Evolutionary conservation across 129 eudicot species (phyloP).

Genomic region (Rutidosis leptorrhynchoides): DNA sequence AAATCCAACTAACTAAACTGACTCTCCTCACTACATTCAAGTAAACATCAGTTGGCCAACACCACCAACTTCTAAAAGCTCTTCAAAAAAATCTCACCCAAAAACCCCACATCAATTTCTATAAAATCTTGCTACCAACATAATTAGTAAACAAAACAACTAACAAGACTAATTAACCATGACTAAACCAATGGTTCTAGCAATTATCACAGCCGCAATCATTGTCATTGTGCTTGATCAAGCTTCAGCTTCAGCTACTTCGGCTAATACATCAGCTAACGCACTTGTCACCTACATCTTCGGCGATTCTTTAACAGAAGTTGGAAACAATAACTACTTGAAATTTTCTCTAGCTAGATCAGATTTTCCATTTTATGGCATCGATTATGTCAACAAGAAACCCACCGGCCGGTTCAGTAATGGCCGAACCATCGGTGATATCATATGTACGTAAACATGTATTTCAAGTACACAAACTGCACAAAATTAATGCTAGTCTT

Average conservation of each 20-base stretch:
- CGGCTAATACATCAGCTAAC: background rate
- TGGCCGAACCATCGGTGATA: slow-evolving; percentile 93
- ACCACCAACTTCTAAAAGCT: slow-evolving; percentile 29
- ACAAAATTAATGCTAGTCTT: background rate
- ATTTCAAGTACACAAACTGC: background rate
- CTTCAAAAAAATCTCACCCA: slow-evolving; percentile 6
- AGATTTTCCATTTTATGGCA: slow-evolving; percentile 67
- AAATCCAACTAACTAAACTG: slow-evolving; percentile 26
- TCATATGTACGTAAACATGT: slow-evolving; percentile 47
- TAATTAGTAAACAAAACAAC: slow-evolving; percentile 10
- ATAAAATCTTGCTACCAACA: slow-evolving; percentile 21
- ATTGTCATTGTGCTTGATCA: slow-evolving; percentile 18
- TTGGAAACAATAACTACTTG: slow-evolving; percentile 78
- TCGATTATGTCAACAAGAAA: slow-evolving; percentile 51
- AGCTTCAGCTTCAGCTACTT: slow-evolving; percentile 14
- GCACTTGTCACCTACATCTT: slow-evolving; percentile 60
- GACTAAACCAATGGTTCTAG: slow-evolving; percentile 13
- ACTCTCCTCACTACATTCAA: slow-evolving; percentile 30
- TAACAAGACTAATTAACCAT: slow-evolving; percentile 12
- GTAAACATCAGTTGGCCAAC: slow-evolving; percentile 70
- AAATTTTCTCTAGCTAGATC: slow-evolving; percentile 73
- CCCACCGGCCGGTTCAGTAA: slow-evolving; percentile 87
- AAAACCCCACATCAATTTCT: slow-evolving; percentile 18
- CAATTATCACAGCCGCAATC: slow-evolving; percentile 4
- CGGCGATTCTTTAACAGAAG: slow-evolving; percentile 92